These are phyloP conservation scores for Apiotrichum laibachii DNA, from an alignment of 1,284 basidiomycete species.

Conservation along the genomic window DNA sequence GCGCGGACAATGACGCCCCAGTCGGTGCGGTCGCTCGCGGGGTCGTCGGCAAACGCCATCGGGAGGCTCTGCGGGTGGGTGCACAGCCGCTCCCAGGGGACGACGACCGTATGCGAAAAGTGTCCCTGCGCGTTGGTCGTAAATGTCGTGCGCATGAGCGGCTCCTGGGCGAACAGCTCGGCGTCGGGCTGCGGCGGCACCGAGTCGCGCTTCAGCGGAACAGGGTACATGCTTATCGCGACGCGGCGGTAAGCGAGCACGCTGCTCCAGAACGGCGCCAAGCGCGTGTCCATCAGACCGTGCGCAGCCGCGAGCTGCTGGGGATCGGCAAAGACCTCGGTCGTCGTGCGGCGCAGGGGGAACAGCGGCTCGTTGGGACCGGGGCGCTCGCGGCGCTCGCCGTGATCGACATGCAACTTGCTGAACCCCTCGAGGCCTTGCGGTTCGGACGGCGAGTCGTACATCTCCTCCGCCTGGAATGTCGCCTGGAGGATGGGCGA, in stretches of 20 bases:
- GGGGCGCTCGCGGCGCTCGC: not conserved
- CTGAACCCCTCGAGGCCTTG: not conserved
- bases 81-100: conserved; percentile 68
- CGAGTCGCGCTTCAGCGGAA: conserved; percentile 14
- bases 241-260: conserved; percentile 39
- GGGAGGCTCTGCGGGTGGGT: conserved; percentile 60
- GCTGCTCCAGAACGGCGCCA: conserved; percentile 64
- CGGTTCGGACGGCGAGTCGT: conserved; percentile 5
- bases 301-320: conserved; percentile 58
- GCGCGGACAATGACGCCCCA: conserved; percentile 28
- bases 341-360: conserved; percentile 3
- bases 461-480: conserved; percentile 7
- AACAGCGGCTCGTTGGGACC: not conserved
- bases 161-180: conserved; percentile 42
- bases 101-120: conserved; percentile 62
- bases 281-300: conserved; percentile 67
- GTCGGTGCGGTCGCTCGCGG: conserved; percentile 50
- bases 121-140: conserved; percentile 65
- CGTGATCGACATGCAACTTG: not conserved
- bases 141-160: conserved; percentile 58
- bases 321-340: conserved; percentile 42
- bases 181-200: conserved; percentile 25
- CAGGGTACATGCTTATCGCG: conserved; percentile 32
- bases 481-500: conserved; percentile 7
- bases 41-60: conserved; percentile 59